These are phyloP conservation scores for Cicer arietinum DNA, from an alignment of 306 rosid species.

Conservation along the genomic window DNA sequence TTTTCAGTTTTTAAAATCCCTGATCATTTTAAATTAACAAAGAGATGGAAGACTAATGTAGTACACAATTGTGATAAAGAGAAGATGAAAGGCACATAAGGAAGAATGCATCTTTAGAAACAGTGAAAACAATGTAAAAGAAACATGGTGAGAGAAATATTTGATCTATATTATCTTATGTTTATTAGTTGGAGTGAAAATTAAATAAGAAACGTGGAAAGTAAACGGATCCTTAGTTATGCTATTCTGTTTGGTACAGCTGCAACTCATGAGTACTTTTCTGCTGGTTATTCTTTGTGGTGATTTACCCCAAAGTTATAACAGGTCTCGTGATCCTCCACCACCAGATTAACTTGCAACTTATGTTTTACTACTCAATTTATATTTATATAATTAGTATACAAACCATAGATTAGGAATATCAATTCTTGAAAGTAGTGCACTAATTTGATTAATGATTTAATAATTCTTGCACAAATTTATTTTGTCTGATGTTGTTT, in stretches of 20 bases:
- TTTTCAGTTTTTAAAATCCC: no score
- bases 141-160: no score
- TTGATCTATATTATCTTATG: no score
- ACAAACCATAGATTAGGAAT: slow-evolving; percentile 6
- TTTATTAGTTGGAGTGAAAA: no score
- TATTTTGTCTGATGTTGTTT: slow-evolving; percentile 5
- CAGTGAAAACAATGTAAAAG: no score
- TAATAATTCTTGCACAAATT: background rate
- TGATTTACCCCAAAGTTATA: slow-evolving; percentile 12
- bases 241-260: background rate
- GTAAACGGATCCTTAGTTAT: background rate
- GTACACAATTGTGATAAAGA: no score
- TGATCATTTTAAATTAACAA: no score
- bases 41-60: no score
- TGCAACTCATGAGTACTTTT: background rate
- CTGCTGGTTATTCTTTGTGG: slow-evolving; percentile 17
- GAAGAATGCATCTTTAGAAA: no score
- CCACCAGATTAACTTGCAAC: slow-evolving; percentile 28
- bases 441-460: slow-evolving; percentile 21
- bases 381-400: slow-evolving; percentile 7
- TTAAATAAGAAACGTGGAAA: no score
- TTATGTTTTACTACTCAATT: background rate
- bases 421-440: slow-evolving; percentile 10
- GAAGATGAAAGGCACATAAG: no score
- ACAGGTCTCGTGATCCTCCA: slow-evolving; percentile 18